These are phyloP conservation scores for Hymenoscyphus salicellus DNA, from an alignment of 2,329 filamentous ascomycete species.

Conservation along the genomic window DNA sequence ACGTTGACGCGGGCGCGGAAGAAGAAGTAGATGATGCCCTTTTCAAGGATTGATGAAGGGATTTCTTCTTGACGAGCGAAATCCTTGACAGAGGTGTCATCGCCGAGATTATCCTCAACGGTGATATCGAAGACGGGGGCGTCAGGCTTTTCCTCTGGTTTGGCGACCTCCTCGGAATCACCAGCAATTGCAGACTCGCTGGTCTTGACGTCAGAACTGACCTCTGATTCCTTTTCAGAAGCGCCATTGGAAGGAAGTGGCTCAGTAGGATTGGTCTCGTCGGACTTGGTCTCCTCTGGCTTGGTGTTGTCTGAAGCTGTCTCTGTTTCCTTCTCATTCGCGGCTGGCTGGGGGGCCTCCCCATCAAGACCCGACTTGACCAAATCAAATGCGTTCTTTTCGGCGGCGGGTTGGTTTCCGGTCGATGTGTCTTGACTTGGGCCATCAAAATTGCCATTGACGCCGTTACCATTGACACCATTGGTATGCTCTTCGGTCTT, in stretches of 20 bases:
- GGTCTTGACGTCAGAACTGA: no score
- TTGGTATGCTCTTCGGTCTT: background rate
- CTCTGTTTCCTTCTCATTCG: slow-evolving; percentile 19
- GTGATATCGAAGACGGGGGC: slow-evolving; percentile 15
- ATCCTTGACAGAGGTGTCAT: slow-evolving; percentile 32
- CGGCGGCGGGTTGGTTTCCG: slow-evolving; percentile 12
- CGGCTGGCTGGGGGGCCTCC: slow-evolving; percentile 27
- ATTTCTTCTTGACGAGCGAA: slow-evolving; percentile 37
- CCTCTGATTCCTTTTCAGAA: background rate
- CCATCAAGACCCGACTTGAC: slow-evolving; percentile 31
- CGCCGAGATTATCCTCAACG: slow-evolving; percentile 31
- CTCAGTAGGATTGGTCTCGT: slow-evolving; percentile 26
- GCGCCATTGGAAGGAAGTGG: background rate
- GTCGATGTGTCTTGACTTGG: no score
- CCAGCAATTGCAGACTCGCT: no score
- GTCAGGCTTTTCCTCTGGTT: background rate
- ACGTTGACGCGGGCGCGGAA: slow-evolving; percentile 73
- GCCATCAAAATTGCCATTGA: no score
- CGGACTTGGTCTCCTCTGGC: slow-evolving; percentile 23
- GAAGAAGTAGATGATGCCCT: slow-evolving; percentile 90
- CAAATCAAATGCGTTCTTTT: slow-evolving; percentile 32
- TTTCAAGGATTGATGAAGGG: slow-evolving; percentile 67
- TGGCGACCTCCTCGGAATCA: background rate
- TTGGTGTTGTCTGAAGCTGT: background rate
- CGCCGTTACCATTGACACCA: background rate